Base-by-base conservation (phyloP, 176 grass and related monocot genomes). In the Rhynchospora breviuscula region DNA sequence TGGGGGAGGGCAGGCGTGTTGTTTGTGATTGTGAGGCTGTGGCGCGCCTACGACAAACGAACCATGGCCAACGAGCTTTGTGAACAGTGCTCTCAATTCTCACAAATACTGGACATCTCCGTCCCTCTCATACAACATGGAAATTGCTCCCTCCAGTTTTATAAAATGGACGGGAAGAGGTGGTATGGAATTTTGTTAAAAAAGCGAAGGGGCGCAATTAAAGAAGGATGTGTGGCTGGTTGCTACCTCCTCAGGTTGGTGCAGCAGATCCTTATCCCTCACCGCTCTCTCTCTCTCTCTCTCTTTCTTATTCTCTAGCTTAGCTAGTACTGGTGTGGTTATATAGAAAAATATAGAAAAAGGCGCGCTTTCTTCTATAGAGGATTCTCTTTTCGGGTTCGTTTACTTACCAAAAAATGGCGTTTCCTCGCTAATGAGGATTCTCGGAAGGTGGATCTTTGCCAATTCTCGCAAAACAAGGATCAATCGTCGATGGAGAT, bases 11-110 rank as follows among this genome's bases (percentile, higher is more conserved):
- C 80, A 78, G 56, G 79, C 79, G 63, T 82, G 49, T 67, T 68
- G 48, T 69, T 90, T 90, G 68, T 93, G 91, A 88, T 90, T 90
- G 68, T 93, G 91, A 88, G 92, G 92, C 87, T 91, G 87, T 86
- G 92, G 89, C 87, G 83, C 78, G 82, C 85, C 86, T 90, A 86
- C 67, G 80, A 54, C 80, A 35, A 17, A 10, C 21, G 13, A 23
- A 33, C 43, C 46, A 56, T 29, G 21, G 63, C 61, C 31, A 82
- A 68, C 80, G 63, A 26, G 14, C 62, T 63, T 67, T 47, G 0
- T 8, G 35, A 4, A 14, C 23, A 53, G 10, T 40, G 7, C 13
- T 21, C 44, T 65, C 44, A 22, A 29, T 25, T 80, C 11, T 45
- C 26, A 18, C 0, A 17, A 0, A 0, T 11, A 23, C 80, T 9